Conservation (phyloP, 768 basidiomycete genomes). For the Cystofilobasidium ferigula region DNA sequence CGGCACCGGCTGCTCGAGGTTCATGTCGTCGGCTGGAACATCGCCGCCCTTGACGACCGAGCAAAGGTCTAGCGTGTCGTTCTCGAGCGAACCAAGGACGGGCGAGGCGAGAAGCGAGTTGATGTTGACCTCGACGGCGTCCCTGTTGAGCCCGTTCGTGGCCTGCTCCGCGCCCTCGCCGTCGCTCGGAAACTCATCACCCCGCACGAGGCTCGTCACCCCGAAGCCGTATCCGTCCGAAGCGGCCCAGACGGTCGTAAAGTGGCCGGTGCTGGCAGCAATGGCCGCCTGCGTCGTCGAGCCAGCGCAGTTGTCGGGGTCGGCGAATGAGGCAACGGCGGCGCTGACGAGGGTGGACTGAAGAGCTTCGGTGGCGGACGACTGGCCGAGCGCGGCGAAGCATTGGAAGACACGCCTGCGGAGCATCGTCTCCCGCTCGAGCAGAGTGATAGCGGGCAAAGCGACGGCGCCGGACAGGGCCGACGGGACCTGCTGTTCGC, state of each 20-base stretch:
- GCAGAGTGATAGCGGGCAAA: slow-evolving; percentile 45
- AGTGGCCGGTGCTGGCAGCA: slow-evolving; percentile 68
- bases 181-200: slow-evolving; percentile 35
- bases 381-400: slow-evolving; percentile 67
- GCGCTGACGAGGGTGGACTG: slow-evolving; percentile 72
- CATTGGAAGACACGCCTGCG: slow-evolving; percentile 80
- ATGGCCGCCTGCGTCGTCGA: slow-evolving; percentile 86
- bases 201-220: slow-evolving; percentile 51
- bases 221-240: slow-evolving; percentile 87
- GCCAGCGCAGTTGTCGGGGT: slow-evolving; percentile 69
- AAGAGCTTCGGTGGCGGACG: slow-evolving; percentile 68
- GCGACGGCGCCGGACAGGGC: slow-evolving; percentile 31
- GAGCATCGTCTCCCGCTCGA: slow-evolving; percentile 69
- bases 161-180: slow-evolving; percentile 85
- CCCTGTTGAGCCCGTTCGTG: slow-evolving; percentile 56
- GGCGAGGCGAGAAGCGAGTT: slow-evolving; percentile 66
- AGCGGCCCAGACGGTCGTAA: slow-evolving; percentile 74
- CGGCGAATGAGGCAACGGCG: slow-evolving; percentile 67
- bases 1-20: slow-evolving; percentile 37
- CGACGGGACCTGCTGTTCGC: slow-evolving; percentile 39
- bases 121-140: slow-evolving; percentile 67
- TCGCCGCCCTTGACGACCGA: slow-evolving; percentile 36
- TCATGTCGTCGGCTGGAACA: slow-evolving; percentile 9
- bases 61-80: slow-evolving; percentile 67
- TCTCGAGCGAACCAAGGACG: slow-evolving; percentile 70